Base-by-base conservation (phyloP, 1,139 yeast genomes). In the Geotrichum klebahnii region DNA sequence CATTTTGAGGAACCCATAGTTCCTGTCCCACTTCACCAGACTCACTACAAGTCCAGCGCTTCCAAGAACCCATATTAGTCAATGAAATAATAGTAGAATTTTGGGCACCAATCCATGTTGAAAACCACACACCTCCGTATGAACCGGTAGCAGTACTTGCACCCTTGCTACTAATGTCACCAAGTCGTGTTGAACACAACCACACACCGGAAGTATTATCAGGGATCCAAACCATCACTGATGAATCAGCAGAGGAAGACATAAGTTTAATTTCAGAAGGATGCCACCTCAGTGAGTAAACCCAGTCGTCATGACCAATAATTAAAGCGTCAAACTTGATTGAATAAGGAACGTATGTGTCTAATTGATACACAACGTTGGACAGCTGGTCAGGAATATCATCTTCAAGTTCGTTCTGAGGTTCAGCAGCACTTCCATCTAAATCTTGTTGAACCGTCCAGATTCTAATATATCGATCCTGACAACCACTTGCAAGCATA, bases 241-340 rank as follows among this genome's bases (percentile, higher is more conserved):
- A 87, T 0, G 97, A 85, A 63, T 94, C 98, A 0, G 97, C 95
- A 48, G 96, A 86, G 1, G 96, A 82, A 0, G 97, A 87, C 41
- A 94, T 70, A 22, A 80, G 64, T 52, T 78, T 75, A 4, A 69
- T 62, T 16, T 42, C 44, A 1, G 70, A 63, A 23, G 84, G 83
- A 61, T 84, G 86, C 97, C 98, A 94, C 50, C 77, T 74, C 41
- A 92, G 72, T 6, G 89, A 82, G 10, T 92, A 81, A 26, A 94
- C 83, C 98, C 98, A 94, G 67, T 94, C 99, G 64, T 94, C 99
- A 66, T 94, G 98, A 8, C 98, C 98, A 84, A 92, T 84, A 29
- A 94, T 80, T 55, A 94, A 77, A 0, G 98, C 97, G 64, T 94
- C 98, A 63, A 89, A 89, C 57, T 80, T 81, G 53, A 88, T 76